phyloP scores from a whole-genome alignment of 139 green algal species.

The Asterochloris sp. region DNA sequence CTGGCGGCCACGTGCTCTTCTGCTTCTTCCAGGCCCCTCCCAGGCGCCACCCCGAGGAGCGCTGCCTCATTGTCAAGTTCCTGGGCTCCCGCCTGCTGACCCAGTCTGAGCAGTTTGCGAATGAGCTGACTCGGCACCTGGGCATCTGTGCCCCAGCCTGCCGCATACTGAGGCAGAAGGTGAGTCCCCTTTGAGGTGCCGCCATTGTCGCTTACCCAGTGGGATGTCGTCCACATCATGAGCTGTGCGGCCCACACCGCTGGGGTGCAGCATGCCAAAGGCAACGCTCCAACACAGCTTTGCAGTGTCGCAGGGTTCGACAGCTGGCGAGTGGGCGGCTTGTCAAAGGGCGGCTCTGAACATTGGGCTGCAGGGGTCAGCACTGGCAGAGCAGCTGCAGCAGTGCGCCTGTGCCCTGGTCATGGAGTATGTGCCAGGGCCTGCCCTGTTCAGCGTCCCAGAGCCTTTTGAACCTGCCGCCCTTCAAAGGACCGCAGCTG shows the following conservation, averaged over 20 bases:
- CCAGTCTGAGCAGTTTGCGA: slow-evolving; percentile 79
- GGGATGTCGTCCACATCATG: neutral
- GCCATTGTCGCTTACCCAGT: neutral
- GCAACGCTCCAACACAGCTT: neutral
- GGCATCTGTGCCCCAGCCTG: slow-evolving; percentile 57
- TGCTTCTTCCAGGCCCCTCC: slow-evolving; percentile 55
- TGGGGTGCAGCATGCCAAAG: neutral
- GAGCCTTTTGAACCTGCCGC: slow-evolving; percentile 34
- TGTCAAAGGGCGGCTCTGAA: slow-evolving; percentile 17
- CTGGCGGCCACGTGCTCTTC: slow-evolving; percentile 73
- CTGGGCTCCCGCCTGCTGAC: slow-evolving; percentile 41
- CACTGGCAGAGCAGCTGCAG: slow-evolving; percentile 58
- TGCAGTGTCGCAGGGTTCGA: neutral
- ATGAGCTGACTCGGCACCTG: slow-evolving; percentile 72
- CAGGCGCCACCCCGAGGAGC: slow-evolving; percentile 12
- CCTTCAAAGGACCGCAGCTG: slow-evolving; percentile 22
- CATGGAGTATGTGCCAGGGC: slow-evolving; percentile 69
- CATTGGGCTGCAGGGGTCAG: slow-evolving; percentile 20
- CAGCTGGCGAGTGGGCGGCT: slow-evolving; percentile 38
- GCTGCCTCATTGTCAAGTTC: slow-evolving; percentile 69
- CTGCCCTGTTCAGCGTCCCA: slow-evolving; percentile 33
- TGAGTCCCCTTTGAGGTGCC: neutral
- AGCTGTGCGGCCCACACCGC: neutral
- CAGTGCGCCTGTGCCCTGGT: slow-evolving; percentile 53
- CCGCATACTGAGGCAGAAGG: slow-evolving; percentile 63